phyloP scores from a whole-genome alignment of 2,329 filamentous ascomycete species.

The Cucurbitaria berberidis region DNA sequence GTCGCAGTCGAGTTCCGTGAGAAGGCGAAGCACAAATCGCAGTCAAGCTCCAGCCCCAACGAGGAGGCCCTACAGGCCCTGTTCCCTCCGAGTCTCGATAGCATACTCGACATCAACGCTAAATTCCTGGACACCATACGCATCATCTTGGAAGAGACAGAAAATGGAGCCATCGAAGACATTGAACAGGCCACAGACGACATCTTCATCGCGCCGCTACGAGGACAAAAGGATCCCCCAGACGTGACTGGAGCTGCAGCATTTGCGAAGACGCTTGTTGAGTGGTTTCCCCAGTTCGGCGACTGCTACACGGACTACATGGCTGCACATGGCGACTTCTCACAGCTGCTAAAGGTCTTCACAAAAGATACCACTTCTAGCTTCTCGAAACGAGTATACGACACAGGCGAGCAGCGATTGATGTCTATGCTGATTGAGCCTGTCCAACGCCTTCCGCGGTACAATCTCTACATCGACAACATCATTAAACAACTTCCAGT shows the following conservation, averaged over 20 bases:
- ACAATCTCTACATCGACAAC: conserved; percentile 95
- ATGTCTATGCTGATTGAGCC: conserved; percentile 95
- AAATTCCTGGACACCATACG: conserved; percentile 79
- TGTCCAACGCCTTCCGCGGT: conserved; percentile 90
- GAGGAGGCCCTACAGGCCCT: conserved; percentile 74
- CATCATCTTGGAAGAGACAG: conserved; percentile 79
- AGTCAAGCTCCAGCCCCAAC: conserved; percentile 71
- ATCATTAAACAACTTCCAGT: conserved; percentile 86
- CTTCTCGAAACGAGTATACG: conserved; percentile 78
- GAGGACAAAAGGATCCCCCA: conserved; percentile 52
- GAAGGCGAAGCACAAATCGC: conserved; percentile 65
- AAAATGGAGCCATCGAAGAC: conserved; percentile 78
- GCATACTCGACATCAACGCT: conserved; percentile 81
- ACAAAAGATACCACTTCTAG: conserved; percentile 78
- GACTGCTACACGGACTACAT: conserved; percentile 94
- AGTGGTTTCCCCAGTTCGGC: conserved; percentile 93
- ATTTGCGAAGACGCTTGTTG: conserved; percentile 80
- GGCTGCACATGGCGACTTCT: conserved; percentile 84
- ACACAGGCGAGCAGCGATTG: conserved; percentile 87
- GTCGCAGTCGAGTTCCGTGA: conserved; percentile 81
- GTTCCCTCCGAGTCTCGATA: conserved; percentile 80
- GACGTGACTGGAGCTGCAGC: conserved; percentile 80
- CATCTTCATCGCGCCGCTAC: conserved; percentile 41
- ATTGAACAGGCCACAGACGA: conserved; percentile 65
- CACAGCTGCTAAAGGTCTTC: conserved; percentile 78